A percentile compares a stretch with the other conserved stretches of the same genome.
Conservation (phyloP, 192 early-diverging fungal genomes). For the Coemansia sp. region DNA sequence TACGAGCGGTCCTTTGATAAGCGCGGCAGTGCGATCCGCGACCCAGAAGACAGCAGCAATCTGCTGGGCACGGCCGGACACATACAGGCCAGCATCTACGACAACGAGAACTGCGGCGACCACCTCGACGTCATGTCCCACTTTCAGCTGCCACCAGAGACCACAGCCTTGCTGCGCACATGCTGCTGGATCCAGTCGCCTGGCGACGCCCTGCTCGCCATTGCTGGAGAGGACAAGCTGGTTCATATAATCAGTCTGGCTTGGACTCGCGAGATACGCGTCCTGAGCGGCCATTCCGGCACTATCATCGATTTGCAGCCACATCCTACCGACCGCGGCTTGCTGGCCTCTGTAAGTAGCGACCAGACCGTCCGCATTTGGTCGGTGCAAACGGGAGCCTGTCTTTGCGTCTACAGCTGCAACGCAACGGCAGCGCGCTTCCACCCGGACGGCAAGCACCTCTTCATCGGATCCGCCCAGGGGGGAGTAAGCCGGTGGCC, state of each 20-base stretch:
- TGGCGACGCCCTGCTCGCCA: constrained; percentile 69
- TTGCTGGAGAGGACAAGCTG: constrained; percentile 60
- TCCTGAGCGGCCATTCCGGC: constrained; percentile 59
- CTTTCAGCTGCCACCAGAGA: constrained; percentile 56
- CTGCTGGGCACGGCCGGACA: constrained; percentile 71
- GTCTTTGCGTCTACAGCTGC: constrained; percentile 61
- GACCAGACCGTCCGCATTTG: constrained; percentile 79
- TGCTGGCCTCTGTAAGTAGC: constrained; percentile 66
- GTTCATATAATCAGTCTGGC: constrained; percentile 76
- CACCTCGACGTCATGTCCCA: constrained; percentile 95
- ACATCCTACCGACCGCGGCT: constrained; percentile 64
- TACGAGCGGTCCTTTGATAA: constrained; percentile 64
- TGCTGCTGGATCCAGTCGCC: constrained; percentile 72
- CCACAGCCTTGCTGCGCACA: constrained; percentile 52
- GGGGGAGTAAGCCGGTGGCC: constrained; percentile 60
- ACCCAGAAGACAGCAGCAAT: constrained; percentile 67
- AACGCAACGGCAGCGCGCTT: constrained; percentile 64
- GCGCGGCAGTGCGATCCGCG: constrained; percentile 65
- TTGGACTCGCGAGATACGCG: constrained; percentile 62
- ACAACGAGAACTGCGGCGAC: constrained; percentile 92
- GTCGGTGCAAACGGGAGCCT: constrained; percentile 63
- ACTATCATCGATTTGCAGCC: constrained; percentile 67
- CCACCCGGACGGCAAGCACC: constrained; percentile 61
- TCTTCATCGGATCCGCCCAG: constrained; percentile 55
- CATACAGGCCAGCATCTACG: constrained; percentile 78